Percentiles rank a stretch among this genome's conserved stretches.
These are phyloP conservation scores for Grigorovia jiainica DNA, from an alignment of 805 yeast genomes.

Conservation along the genomic window DNA sequence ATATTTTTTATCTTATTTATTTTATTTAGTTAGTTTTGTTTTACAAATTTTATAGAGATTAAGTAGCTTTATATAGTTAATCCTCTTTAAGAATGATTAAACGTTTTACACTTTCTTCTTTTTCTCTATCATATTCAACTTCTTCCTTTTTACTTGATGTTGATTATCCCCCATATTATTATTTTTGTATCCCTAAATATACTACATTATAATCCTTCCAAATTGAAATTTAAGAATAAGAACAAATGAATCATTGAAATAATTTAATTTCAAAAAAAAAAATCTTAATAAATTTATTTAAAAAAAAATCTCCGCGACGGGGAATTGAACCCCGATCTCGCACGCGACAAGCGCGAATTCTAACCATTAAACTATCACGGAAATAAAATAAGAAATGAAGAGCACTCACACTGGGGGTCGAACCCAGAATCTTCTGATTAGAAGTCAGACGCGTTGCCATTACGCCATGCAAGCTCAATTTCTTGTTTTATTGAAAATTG, in stretches of 20 bases:
- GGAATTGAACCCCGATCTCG: conserved; percentile 4
- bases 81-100: background rate
- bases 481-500: conserved; percentile 4
- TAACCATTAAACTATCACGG: conserved; percentile 5
- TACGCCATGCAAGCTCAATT: conserved; percentile 42
- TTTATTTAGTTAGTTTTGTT: conserved; percentile 1
- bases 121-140: no score
- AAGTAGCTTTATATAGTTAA: background rate
- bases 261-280: no score
- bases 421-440: conserved; percentile 47
- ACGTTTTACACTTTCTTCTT: background rate
- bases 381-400: conserved; percentile 2
- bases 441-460: conserved; percentile 51
- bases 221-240: no score
- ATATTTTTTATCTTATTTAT: conserved; percentile 2
- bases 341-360: conserved; percentile 4
- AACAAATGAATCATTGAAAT: no score
- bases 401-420: conserved; percentile 48
- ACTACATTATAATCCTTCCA: no score
- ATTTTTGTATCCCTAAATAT: no score
- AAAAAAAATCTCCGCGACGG: conserved; percentile 3
- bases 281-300: no score
- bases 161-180: no score
- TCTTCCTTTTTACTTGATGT: no score
- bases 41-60: conserved; percentile 1